Evolutionary conservation across 2,329 filamentous ascomycete genomes (phyloP), one percentile per base, ranked within the genome.

Genomic region (Sclerotiophoma versabilis): DNA sequence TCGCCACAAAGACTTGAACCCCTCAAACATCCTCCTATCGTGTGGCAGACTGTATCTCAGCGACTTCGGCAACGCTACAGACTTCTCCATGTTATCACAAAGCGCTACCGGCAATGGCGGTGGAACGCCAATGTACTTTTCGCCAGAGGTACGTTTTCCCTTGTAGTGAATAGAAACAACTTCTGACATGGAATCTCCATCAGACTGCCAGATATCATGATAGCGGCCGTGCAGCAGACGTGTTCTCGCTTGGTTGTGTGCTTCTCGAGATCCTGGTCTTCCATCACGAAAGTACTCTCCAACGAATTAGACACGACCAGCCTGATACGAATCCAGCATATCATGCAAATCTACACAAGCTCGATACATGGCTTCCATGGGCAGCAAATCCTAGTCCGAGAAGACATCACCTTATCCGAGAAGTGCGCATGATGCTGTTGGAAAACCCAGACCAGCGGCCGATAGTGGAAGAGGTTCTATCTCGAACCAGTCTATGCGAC

Each of bases 221-320:
- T 2, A 32, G 56, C 51, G 63, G 65, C 3, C 54, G 63, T 4
- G 58, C 62, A 62, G 84, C 86, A 34, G 89, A 92, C 68, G 79
- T 92, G 25, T 92, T 89, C 74, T 89, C 87, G 2, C 79, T 92
- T 1, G 89, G 86, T 11, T 89, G 88, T 69, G 80, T 92, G 47
- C 87, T 89, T 56, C 79, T 91, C 7, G 89, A 92, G 60, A 81
- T 92, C 32, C 66, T 91, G 19, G 85, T 85, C 17, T 85, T 89
- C 7, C 45, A 56, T 9, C 6, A 29, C 8, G 39, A 41, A n/a
- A 48, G 52, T 65, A 76, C 88, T 33, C 75, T 91, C 54, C 88
- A 89, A 67, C 84, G 86, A 56, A 83, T 86, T 48, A 80, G 83
- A 2, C 81, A 82, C 20, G 22, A 22, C 5, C 12, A 12, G 4